Evolutionary conservation across 345 rosid species (phyloP).

Genomic region (Eutrema japonicum): DNA sequence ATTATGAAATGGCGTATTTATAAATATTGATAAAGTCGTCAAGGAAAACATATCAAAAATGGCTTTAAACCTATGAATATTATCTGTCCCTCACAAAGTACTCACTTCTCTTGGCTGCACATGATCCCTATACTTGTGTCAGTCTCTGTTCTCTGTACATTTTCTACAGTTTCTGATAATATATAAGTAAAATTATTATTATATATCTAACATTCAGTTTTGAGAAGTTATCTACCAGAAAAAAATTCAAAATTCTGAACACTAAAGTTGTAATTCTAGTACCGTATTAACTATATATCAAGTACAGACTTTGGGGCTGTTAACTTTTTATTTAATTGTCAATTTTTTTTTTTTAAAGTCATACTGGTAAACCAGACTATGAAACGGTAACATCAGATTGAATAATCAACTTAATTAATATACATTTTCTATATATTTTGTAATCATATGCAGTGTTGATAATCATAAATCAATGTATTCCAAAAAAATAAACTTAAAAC

Average conservation of each 20-base stretch:
- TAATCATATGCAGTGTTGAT: conserved; percentile 13
- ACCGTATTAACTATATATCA: neutral
- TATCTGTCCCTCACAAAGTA: conserved; percentile 1
- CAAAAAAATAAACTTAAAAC: neutral
- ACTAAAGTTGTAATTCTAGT: neutral
- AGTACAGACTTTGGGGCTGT: neutral
- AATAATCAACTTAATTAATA: neutral
- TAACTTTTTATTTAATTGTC: neutral
- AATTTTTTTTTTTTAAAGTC: neutral
- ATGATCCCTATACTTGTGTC: conserved; percentile 29
- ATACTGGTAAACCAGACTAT: neutral
- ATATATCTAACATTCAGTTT: neutral
- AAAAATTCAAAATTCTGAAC: neutral
- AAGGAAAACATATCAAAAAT: neutral
- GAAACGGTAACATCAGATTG: neutral
- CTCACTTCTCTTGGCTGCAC: conserved; percentile 23
- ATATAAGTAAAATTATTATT: neutral
- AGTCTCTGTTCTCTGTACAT: conserved; percentile 12
- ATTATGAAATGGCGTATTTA: conserved; percentile 3
- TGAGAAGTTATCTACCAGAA: neutral
- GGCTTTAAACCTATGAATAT: conserved; percentile 8
- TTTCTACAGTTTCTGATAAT: neutral
- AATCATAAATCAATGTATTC: neutral
- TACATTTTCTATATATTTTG: neutral
- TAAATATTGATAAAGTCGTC: neutral